Percentiles rank a stretch among this genome's conserved stretches.
These are phyloP conservation scores for Marsdenia floribunda DNA, from an alignment of 257 asterid genomes.

Conservation along the genomic window DNA sequence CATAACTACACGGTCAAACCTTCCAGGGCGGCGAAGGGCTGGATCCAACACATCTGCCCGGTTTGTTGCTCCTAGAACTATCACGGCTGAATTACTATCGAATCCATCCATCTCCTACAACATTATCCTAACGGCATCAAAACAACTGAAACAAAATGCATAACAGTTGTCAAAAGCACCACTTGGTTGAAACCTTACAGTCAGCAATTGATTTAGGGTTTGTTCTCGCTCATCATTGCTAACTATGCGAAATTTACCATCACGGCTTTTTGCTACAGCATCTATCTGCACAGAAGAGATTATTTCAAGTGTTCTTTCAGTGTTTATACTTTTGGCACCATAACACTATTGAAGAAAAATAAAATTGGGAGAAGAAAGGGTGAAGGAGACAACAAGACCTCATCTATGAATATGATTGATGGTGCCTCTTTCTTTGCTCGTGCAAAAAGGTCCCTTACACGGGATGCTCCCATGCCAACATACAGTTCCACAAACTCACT, in stretches of 20 bases:
- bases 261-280: slow-evolving; percentile 99
- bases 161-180: slow-evolving; percentile 7
- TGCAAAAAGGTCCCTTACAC: slow-evolving; percentile 96
- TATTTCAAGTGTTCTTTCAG: slow-evolving; percentile 7
- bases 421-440: slow-evolving; percentile 99
- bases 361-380: neutral
- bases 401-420: slow-evolving; percentile 94
- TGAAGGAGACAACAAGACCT: slow-evolving; percentile 43
- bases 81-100: slow-evolving; percentile 96
- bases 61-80: slow-evolving; percentile 98
- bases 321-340: neutral
- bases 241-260: slow-evolving; percentile 84
- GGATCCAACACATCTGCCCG: slow-evolving; percentile 97
- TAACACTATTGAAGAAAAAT: neutral
- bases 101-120: slow-evolving; percentile 99
- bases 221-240: slow-evolving; percentile 99
- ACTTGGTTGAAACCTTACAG: slow-evolving; percentile 49
- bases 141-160: slow-evolving; percentile 13
- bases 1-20: slow-evolving; percentile 97
- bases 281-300: slow-evolving; percentile 62
- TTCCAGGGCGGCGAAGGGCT: slow-evolving; percentile 98
- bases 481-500: slow-evolving; percentile 97
- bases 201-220: slow-evolving; percentile 93
- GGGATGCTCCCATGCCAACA: slow-evolving; percentile 99
- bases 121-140: slow-evolving; percentile 23